Percentiles rank a stretch among this genome's conserved stretches.
phyloP scores from a whole-genome alignment of 352 stramenopile species.

The Globisporangium recalcitrans region DNA sequence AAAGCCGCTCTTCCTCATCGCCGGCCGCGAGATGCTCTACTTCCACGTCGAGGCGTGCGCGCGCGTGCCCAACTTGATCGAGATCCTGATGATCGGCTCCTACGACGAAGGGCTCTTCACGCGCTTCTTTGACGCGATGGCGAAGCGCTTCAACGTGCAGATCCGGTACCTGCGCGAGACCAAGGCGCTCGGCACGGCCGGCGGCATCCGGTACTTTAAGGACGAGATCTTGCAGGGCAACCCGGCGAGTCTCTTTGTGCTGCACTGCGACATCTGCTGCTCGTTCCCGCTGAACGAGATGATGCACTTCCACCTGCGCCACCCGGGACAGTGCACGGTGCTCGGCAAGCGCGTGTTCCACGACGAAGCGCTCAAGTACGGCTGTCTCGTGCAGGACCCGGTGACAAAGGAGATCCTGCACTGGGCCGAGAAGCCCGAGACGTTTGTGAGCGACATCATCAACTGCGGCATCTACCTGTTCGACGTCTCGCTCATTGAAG shows the following conservation, averaged over 20 bases:
- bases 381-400: slow-evolving; percentile 76
- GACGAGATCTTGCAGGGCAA: slow-evolving; percentile 80
- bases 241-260: slow-evolving; percentile 68
- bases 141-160: slow-evolving; percentile 75
- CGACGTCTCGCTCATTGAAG: slow-evolving; percentile 74
- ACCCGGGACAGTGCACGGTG: slow-evolving; percentile 67
- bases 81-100: slow-evolving; percentile 87
- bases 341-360: slow-evolving; percentile 86
- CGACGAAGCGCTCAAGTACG: slow-evolving; percentile 87
- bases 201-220: slow-evolving; percentile 79
- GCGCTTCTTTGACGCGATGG: slow-evolving; percentile 83
- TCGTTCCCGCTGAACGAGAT: slow-evolving; percentile 86
- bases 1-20: slow-evolving; percentile 85
- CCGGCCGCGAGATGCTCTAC: slow-evolving; percentile 83
- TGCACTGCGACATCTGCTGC: slow-evolving; percentile 87
- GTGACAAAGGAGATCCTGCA: slow-evolving; percentile 81
- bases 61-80: slow-evolving; percentile 74
- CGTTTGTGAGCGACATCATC: slow-evolving; percentile 89
- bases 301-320: slow-evolving; percentile 83
- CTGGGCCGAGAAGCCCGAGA: slow-evolving; percentile 87
- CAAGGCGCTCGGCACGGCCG: slow-evolving; percentile 77
- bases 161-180: slow-evolving; percentile 82
- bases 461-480: slow-evolving; percentile 89
- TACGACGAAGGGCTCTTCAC: slow-evolving; percentile 88
- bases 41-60: slow-evolving; percentile 86